Evolutionary conservation across 306 rosid species (phyloP), one percentile per base, ranked within the genome.

Genomic region (Senna tora): DNA sequence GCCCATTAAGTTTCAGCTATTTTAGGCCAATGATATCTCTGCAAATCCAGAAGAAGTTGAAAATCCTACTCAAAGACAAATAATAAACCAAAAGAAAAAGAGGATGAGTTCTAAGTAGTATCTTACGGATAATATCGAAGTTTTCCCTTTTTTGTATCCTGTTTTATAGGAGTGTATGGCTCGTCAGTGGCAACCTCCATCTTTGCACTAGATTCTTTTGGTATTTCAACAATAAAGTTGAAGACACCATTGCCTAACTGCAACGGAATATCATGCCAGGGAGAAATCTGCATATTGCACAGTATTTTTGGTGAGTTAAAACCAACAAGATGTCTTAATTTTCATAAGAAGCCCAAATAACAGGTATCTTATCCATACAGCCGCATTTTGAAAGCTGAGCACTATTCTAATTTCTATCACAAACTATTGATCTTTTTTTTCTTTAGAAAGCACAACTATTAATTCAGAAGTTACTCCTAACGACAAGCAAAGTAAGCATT

Each of bases 161-260:
- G 99, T 82, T 95, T 95, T 38, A 95, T 89, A 28, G 99, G 99
- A 77, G 97, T 95, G 81, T 73, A 71, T 14, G 85, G 77, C 79
- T 95, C 99, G 33, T 88, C 97, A 22, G 99, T 95, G 52, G 99
- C 99, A 79, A 95, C 80, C 90, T 95, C 99, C 99, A 95, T 95
- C 86, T 95, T 95, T 50, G 99, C 97, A 70, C 90, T 91, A 32
- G 96, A 86, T 83, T 95, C 97, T 88, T 95, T 91, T 11, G 99
- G 97, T 73, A 95, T 95, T 72, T 95, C 99, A 51, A 89, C 91
- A 67, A 95, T 58, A 64, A 61, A 87, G 86, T 88, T 91, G 79
- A 89, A 95, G 33, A 77, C 56, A 53, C 86, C 96, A 73, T 82
- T 83, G 36, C 92, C 96, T 75, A 83, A 61, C 75, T 78, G 93